These are phyloP conservation scores for Alliaria petiolata DNA, from an alignment of 345 rosid genomes.

Conservation along the genomic window DNA sequence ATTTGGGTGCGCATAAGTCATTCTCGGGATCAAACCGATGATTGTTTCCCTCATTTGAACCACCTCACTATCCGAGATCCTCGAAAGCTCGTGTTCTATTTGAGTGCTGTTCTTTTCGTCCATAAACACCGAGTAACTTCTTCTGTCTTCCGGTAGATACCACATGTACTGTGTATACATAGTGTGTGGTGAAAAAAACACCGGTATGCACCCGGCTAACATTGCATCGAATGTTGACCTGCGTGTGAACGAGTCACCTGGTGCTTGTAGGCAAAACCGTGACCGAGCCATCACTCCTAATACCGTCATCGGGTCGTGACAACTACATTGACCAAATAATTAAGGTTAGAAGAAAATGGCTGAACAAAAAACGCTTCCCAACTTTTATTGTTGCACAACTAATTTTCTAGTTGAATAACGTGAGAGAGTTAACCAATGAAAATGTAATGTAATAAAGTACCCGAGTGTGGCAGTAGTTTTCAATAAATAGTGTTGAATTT, in stretches of 20 bases:
- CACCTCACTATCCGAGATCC: constrained; percentile 16
- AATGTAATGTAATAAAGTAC: constrained; percentile 5
- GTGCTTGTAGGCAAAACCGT: constrained; percentile 42
- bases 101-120: constrained; percentile 9
- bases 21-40: constrained; percentile 6
- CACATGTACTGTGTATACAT: constrained; percentile 48
- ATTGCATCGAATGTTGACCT: constrained; percentile 54
- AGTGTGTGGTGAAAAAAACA: constrained; percentile 50
- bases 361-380: neutral
- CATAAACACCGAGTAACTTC: constrained; percentile 42
- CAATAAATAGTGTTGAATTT: neutral
- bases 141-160: constrained; percentile 43
- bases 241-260: constrained; percentile 55
- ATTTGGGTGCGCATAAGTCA: constrained; percentile 23
- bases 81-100: constrained; percentile 18
- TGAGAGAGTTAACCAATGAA: neutral
- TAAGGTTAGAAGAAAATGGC: neutral
- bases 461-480: constrained; percentile 6
- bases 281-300: constrained; percentile 27
- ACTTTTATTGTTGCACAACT: too few species aligned
- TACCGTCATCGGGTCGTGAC: constrained; percentile 15
- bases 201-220: constrained; percentile 51
- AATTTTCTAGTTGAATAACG: neutral
- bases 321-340: constrained; percentile 16
- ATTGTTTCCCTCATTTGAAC: constrained; percentile 2